These are phyloP conservation scores for Aspergillus leporis DNA, from an alignment of 495 filamentous ascomycete genomes.

Conservation along the genomic window DNA sequence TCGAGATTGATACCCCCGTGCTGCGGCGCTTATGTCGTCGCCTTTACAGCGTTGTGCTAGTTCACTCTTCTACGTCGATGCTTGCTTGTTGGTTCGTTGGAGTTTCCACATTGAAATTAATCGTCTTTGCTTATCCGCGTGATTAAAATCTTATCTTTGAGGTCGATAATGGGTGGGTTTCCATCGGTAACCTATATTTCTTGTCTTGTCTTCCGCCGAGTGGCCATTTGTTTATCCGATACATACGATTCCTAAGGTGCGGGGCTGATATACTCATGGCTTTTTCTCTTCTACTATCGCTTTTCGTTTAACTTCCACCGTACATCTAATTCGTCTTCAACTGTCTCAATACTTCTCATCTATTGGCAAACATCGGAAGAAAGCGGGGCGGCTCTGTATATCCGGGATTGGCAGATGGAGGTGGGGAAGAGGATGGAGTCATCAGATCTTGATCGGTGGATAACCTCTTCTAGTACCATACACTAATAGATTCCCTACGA, in stretches of 20 bases:
- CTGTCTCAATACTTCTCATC: background rate
- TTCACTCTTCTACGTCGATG: background rate
- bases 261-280: background rate
- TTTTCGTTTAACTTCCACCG: background rate
- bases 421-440: background rate
- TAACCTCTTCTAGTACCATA: background rate
- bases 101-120: background rate
- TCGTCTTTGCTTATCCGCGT: background rate
- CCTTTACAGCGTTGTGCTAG: background rate
- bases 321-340: background rate
- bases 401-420: background rate
- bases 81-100: background rate
- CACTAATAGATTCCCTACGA: background rate
- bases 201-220: background rate
- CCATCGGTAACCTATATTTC: background rate
- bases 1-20: conserved; percentile 3
- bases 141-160: background rate
- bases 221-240: background rate
- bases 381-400: background rate
- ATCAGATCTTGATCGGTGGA: conserved; percentile 1
- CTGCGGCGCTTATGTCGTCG: background rate
- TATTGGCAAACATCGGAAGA: background rate
- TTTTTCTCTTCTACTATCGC: background rate
- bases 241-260: background rate
- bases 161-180: background rate